Evolutionary conservation across 2,329 filamentous ascomycete species (phyloP), one percentile per base, ranked within the genome.

Genomic region (Sporothrix phasma): DNA sequence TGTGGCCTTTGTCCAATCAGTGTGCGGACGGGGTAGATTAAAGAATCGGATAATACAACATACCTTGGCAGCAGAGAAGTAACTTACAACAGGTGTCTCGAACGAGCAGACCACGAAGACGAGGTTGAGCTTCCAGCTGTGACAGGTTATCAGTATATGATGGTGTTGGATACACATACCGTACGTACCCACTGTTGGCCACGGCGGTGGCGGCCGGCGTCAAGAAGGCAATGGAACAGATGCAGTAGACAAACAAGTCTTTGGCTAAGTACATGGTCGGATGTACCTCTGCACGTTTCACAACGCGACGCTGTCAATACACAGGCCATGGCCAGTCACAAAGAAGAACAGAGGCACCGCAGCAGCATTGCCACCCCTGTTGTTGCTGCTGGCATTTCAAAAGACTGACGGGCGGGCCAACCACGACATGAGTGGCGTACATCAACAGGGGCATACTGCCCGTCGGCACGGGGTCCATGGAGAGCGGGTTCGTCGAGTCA

Each of bases 41-140:
- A 11, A 15, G 17, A 39, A 31, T 5, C 3, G 13, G 13, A 17
- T 34, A 8, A 10, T n/a, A 5, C 8, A n/a, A 41, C 58, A 5
- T 47, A 61, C 58, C 43, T 62, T 47, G 34, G 45, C 46, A 11
- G 41, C 46, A 29, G 79, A 70, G 62, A 83, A 77, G 67, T 74
- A 80, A 53, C 83, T 75, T 1, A 76, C 76, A 1, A 73, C 72
- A 19, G 76, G 66, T 0, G 74, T 72, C 22, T 76, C 64, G 39
- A 69, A 72, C 70, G 73, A 75, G 66, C 77, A 83, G 22, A 74
- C 75, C 58, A 79, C 78, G 66, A 83, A 84, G 29, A 84, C 74
- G 67, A 83, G 81, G 71, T 82, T 83, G 66, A 79, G 83, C 70
- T 75, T 79, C 74, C 78, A 83, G 1, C 63, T 64, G 22, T n/a